Percentiles rank a stretch among this genome's conserved stretches.
These are phyloP conservation scores for Cardiospermum halicacabum DNA, from an alignment of 345 rosid species.

Conservation along the genomic window DNA sequence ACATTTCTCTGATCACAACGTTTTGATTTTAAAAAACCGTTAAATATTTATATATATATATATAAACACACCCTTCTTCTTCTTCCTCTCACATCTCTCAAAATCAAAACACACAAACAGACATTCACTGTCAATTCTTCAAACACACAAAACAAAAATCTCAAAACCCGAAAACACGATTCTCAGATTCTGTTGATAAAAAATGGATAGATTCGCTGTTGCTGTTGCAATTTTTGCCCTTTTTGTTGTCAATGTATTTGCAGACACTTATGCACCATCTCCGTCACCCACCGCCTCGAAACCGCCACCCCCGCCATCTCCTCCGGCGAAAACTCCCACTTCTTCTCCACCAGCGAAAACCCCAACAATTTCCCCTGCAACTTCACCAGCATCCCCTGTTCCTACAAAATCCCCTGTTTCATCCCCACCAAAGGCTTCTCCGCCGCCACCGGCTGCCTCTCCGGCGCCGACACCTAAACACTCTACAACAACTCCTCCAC, in stretches of 20 bases:
- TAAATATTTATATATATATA: background rate
- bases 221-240: constrained; percentile 19
- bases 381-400: constrained; percentile 8
- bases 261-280: constrained; percentile 33
- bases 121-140: too few relatives aligned
- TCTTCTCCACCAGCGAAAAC: constrained; percentile 17
- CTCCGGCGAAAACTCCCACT: constrained; percentile 19
- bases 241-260: constrained; percentile 21
- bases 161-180: background rate
- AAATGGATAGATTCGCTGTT: constrained; percentile 17
- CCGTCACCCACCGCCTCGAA: constrained; percentile 29
- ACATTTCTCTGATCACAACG: constrained; percentile 28
- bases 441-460: constrained; percentile 15
- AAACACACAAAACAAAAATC: too few relatives aligned
- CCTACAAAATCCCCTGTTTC: constrained; percentile 18
- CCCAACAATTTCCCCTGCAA: constrained; percentile 6
- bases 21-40: constrained; percentile 12
- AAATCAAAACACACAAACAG: background rate
- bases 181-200: background rate
- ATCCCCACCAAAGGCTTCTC: constrained; percentile 13
- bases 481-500: constrained; percentile 12
- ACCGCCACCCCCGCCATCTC: constrained; percentile 4
- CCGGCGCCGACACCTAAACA: background rate
- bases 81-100: background rate
- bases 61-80: background rate